These are phyloP conservation scores for Rhizomucor miehei DNA, from an alignment of 371 early-diverging fungal species.

Conservation along the genomic window DNA sequence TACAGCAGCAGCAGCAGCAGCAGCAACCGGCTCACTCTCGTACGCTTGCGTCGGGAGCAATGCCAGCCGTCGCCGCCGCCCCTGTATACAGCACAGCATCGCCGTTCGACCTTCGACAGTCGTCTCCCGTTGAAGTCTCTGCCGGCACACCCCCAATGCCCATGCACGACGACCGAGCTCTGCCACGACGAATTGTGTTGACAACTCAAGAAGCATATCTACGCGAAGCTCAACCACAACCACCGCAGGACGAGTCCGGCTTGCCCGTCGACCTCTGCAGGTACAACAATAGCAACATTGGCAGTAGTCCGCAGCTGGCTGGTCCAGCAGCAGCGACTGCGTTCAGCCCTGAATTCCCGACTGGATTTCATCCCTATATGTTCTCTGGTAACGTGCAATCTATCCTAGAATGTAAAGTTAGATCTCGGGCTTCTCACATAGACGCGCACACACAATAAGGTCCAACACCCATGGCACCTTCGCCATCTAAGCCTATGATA, in stretches of 20 bases:
- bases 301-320: conserved; percentile 8
- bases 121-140: conserved; percentile 1
- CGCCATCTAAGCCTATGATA: conserved; percentile 2
- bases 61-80: neutral
- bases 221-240: neutral
- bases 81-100: neutral
- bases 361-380: conserved; percentile 14
- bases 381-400: conserved; percentile 10
- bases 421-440: no score
- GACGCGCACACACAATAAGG: no score
- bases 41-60: conserved; percentile 20
- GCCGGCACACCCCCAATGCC: conserved; percentile 2
- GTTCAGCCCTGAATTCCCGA: neutral
- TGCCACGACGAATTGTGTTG: neutral
- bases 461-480: no score
- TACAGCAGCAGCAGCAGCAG: conserved; percentile 12
- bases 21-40: conserved; percentile 9
- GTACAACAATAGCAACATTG: conserved; percentile 3
- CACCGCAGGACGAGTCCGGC: conserved; percentile 16
- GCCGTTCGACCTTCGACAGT: conserved; percentile 1
- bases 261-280: conserved; percentile 21
- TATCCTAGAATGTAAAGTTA: neutral
- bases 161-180: neutral
- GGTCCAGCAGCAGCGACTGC: conserved; percentile 9
- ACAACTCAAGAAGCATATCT: no score